Percentiles rank a stretch among this genome's conserved stretches.
These are phyloP conservation scores for Penicillium sp. DNA, from an alignment of 2,329 filamentous ascomycete genomes.

Conservation along the genomic window DNA sequence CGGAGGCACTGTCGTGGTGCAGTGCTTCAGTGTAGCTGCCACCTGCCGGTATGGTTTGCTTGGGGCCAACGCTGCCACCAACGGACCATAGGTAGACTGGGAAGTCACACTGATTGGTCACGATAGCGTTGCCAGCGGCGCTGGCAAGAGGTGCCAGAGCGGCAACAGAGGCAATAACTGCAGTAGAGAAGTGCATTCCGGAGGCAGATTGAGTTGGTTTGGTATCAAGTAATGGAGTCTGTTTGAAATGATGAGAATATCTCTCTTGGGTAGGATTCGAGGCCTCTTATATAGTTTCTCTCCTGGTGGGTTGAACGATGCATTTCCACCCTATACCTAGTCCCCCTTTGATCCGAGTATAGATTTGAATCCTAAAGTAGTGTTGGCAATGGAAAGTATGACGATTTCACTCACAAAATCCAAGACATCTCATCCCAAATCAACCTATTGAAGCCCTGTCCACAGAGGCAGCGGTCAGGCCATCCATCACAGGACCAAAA, in stretches of 20 bases:
- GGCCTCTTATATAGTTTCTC: slow-evolving; percentile 12
- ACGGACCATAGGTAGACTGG: slow-evolving; percentile 44
- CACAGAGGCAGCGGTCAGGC: slow-evolving; percentile 5
- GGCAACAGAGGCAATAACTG: slow-evolving; percentile 32
- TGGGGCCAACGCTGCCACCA: slow-evolving; percentile 31
- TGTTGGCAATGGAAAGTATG: not conserved
- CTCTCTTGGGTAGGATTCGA: not conserved
- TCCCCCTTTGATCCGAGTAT: not conserved
- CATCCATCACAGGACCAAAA: slow-evolving; percentile 5
- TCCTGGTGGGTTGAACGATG: not conserved
- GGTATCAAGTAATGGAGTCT: slow-evolving; percentile 6
- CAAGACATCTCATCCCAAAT: slow-evolving; percentile 7
- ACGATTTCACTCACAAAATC: not conserved
- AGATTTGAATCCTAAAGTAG: not conserved
- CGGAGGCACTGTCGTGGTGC: slow-evolving; percentile 37
- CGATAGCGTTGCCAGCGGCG: slow-evolving; percentile 40
- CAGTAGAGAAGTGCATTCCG: slow-evolving; percentile 36
- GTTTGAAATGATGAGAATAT: not conserved
- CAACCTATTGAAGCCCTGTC: not conserved
- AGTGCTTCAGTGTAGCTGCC: slow-evolving; percentile 38
- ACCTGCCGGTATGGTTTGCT: slow-evolving; percentile 34
- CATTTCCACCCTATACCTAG: not conserved
- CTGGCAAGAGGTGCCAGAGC: slow-evolving; percentile 34
- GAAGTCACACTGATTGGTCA: slow-evolving; percentile 41
- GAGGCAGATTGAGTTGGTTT: not conserved